Conservation (phyloP, 1,139 yeast species). For the Hemisphaericaspora subhashii region DNA sequence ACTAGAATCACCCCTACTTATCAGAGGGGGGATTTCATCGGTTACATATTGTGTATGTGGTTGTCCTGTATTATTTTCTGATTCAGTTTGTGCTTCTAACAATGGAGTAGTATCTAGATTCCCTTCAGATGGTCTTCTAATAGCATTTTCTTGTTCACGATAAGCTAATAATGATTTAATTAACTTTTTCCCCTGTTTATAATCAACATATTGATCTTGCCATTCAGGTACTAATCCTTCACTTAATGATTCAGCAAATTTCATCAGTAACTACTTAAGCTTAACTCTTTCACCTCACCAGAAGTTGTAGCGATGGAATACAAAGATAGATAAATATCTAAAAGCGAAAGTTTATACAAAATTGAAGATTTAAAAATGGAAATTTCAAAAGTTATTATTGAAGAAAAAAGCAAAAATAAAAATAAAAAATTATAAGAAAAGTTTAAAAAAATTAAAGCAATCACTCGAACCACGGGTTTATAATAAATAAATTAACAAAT, state of each 20-base stretch:
- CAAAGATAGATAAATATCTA: no score
- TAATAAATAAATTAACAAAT: no score
- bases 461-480: no score
- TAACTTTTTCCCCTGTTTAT: conserved; percentile 52
- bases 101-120: conserved; percentile 21
- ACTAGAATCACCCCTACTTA: neutral
- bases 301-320: no score
- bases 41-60: neutral
- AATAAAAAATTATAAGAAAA: no score
- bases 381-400: no score
- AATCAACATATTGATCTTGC: conserved; percentile 78
- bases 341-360: no score
- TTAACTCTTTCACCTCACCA: no score
- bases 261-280: no score
- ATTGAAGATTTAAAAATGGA: no score
- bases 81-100: conserved; percentile 13
- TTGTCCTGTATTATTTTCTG: neutral
- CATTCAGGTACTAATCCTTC: conserved; percentile 80
- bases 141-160: neutral
- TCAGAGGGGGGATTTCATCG: neutral
- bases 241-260: conserved; percentile 59
- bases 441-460: no score
- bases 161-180: conserved; percentile 27
- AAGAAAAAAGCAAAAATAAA: no score
- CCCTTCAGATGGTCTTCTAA: neutral